Percentiles rank a stretch among this genome's conserved stretches.
Evolutionary conservation across 768 basidiomycete species (phyloP).

Genomic region (Tulasnella sp.): DNA sequence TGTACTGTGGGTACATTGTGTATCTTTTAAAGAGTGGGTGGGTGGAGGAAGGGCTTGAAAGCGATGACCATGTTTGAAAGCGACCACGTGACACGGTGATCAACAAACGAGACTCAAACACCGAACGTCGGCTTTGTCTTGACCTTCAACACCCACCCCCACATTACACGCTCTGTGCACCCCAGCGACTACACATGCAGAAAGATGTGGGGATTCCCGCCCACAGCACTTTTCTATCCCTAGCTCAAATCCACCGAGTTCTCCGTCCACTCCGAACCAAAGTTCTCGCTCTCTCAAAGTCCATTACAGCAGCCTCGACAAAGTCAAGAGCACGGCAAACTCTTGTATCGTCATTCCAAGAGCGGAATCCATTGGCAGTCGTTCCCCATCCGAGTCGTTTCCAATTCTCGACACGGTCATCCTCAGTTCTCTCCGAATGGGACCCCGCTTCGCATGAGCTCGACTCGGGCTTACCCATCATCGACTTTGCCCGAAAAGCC

Average conservation of each 20-base stretch:
- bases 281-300: background rate
- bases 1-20: no score
- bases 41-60: no score
- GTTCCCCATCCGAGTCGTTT: constrained; percentile 8
- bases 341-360: background rate
- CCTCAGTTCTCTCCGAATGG: background rate
- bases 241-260: constrained; percentile 7
- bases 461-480: background rate
- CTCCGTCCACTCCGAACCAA: constrained; percentile 8
- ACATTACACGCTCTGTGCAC: no score
- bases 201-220: background rate
- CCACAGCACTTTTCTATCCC: background rate
- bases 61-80: no score
- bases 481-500: constrained; percentile 2
- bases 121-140: no score
- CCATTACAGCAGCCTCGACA: background rate
- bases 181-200: no score
- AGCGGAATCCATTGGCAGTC: background rate
- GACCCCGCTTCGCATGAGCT: background rate
- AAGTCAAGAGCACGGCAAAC: background rate
- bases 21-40: no score
- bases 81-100: no score
- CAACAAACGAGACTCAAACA: no score
- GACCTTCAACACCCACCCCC: no score
- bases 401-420: background rate